These are phyloP conservation scores for Pseudocercospora fijiensis DNA, from an alignment of 2,329 filamentous ascomycete genomes.

Conservation along the genomic window DNA sequence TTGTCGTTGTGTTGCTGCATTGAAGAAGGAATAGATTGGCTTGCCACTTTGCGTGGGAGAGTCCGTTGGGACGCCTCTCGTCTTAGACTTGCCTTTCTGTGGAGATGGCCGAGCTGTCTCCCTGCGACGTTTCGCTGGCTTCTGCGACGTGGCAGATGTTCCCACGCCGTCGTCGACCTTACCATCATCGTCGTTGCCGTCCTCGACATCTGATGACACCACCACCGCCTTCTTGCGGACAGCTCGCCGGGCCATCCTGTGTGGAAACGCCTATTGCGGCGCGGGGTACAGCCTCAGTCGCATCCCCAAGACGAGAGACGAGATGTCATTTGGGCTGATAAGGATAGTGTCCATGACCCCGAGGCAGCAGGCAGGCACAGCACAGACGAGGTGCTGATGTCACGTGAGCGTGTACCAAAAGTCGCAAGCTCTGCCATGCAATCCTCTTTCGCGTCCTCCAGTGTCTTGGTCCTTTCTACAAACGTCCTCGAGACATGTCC, in stretches of 20 bases:
- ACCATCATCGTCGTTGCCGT: constrained; percentile 28
- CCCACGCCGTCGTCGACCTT: constrained; percentile 15
- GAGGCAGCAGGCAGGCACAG: not conserved
- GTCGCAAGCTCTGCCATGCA: not conserved
- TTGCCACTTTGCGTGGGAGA: constrained; percentile 41
- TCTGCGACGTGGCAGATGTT: constrained; percentile 18
- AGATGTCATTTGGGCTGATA: not conserved
- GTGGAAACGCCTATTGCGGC: not conserved
- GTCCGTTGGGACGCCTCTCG: constrained; percentile 39
- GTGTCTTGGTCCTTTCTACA: not conserved
- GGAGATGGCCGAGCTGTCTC: constrained; percentile 24
- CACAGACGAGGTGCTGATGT: not conserved
- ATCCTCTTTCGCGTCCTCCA: not conserved
- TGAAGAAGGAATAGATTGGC: constrained; percentile 53
- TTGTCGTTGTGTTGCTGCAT: constrained; percentile 44
- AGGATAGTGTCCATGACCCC: not conserved
- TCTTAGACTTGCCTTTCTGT: constrained; percentile 23
- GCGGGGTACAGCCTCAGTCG: not conserved
- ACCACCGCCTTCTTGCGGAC: constrained; percentile 31
- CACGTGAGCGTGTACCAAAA: not conserved
- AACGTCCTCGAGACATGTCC: constrained; percentile 23
- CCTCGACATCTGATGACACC: constrained; percentile 23
- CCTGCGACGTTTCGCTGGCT: constrained; percentile 10
- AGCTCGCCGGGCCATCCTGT: constrained; percentile 36
- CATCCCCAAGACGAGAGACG: not conserved